Conservation (phyloP, 495 filamentous ascomycete genomes). For the Staphylotrichum longicolle region DNA sequence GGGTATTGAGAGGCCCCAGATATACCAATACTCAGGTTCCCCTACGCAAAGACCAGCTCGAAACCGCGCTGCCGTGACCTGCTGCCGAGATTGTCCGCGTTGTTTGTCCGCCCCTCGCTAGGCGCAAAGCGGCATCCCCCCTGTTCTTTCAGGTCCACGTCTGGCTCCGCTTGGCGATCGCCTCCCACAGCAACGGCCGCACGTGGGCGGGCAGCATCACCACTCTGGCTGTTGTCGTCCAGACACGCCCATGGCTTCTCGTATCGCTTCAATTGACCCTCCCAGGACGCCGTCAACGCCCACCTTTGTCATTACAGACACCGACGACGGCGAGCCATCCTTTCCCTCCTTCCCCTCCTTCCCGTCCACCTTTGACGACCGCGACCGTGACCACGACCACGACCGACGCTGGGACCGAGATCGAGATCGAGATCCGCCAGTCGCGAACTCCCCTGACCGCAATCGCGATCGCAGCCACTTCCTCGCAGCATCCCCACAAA, state of each 20-base stretch:
- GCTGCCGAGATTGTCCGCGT: background rate
- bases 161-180: slow-evolving; percentile 18
- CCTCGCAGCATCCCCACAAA: slow-evolving; percentile 18
- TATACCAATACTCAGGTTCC: no score
- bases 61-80: no score
- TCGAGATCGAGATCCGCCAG: background rate
- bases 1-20: no score
- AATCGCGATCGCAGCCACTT: background rate
- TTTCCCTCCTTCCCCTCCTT: background rate
- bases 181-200: slow-evolving; percentile 7
- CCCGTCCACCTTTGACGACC: slow-evolving; percentile 23
- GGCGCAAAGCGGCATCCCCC: slow-evolving; percentile 15
- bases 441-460: background rate
- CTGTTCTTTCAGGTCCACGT: slow-evolving; percentile 9
- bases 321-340: slow-evolving; percentile 24
- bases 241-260: slow-evolving; percentile 17
- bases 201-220: no score
- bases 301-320: slow-evolving; percentile 29
- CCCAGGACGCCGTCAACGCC: slow-evolving; percentile 28
- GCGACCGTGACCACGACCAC: slow-evolving; percentile 10
- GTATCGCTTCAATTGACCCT: slow-evolving; percentile 1
- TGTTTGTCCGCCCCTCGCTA: slow-evolving; percentile 11
- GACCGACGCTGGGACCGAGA: slow-evolving; percentile 11
- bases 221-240: background rate
- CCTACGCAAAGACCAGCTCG: no score